Conservation (phyloP, 768 basidiomycete genomes). For the Pleurotus eryngii region DNA sequence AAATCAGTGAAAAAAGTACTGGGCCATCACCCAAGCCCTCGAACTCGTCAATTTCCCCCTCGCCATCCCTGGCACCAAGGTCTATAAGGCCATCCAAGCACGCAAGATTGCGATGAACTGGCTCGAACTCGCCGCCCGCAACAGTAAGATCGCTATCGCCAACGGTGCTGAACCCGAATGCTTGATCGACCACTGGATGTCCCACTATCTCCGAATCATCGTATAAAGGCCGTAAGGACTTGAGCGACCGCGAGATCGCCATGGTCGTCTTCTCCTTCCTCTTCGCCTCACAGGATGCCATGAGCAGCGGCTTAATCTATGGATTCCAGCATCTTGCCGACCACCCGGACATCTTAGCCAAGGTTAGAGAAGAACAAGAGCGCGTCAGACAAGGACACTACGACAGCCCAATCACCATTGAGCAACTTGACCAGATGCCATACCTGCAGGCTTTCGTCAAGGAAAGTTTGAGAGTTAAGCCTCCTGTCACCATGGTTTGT, state of each 20-base stretch:
- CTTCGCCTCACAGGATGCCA: slow-evolving; percentile 96
- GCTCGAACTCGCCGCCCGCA: slow-evolving; percentile 74
- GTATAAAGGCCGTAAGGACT: slow-evolving; percentile 80
- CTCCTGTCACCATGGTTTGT: slow-evolving; percentile 93
- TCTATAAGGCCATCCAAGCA: slow-evolving; percentile 89
- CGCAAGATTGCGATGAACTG: slow-evolving; percentile 82
- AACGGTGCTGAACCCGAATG: slow-evolving; percentile 79
- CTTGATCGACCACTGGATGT: slow-evolving; percentile 92
- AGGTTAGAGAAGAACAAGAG: slow-evolving; percentile 89
- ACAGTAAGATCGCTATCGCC: slow-evolving; percentile 81
- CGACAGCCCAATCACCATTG: slow-evolving; percentile 76
- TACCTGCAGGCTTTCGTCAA: slow-evolving; percentile 92
- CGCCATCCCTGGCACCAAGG: slow-evolving; percentile 92
- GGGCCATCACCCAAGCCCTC: slow-evolving; percentile 91
- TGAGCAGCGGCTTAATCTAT: slow-evolving; percentile 95
- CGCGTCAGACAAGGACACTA: slow-evolving; percentile 75
- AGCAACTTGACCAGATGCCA: slow-evolving; percentile 88
- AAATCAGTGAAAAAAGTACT: slow-evolving; percentile 92
- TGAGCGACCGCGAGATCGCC: slow-evolving; percentile 92
- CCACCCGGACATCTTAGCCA: slow-evolving; percentile 82
- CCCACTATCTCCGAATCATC: slow-evolving; percentile 60
- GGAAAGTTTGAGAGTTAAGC: slow-evolving; percentile 87
- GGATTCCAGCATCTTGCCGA: slow-evolving; percentile 96
- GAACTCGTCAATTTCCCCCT: slow-evolving; percentile 99
- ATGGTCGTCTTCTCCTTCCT: slow-evolving; percentile 97